Base-by-base conservation (phyloP, 805 yeast species). In the Ogataea angusta region DNA sequence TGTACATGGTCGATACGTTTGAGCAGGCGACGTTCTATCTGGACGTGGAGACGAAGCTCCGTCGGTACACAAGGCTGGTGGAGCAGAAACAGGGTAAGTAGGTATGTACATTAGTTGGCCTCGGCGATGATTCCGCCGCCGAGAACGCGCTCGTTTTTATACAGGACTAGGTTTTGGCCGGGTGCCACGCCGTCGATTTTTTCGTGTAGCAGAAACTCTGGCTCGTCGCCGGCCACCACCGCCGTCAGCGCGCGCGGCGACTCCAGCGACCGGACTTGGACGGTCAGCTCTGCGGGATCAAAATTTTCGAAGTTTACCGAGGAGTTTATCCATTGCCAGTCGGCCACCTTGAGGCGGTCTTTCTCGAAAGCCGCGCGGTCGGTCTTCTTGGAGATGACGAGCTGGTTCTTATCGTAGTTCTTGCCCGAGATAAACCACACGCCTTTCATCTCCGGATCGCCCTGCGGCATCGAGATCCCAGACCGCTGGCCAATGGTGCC, bases 401-500 rank as follows among this genome's bases (percentile, higher is more conserved):
- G 62, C 56, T 87, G 87, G 56, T 91, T 91, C 5, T 72, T 68
- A 3, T 66, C 75, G 9, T 64, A 57, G 23, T 76, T 63, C 56
- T 93, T 93, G 16, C 75, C 89, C 49, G 85, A 75, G 1, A 90
- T 87, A 59, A 80, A 87, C 99, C 99, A 93, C 2, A 76, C 69
- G 0, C 98, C 98, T 31, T 74, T 68, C 49, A 75, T 80, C 5
- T 61, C 58, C 0, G 90, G 90, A 49, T 84, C 81, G 0, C 90
- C 91, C 59, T 93, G 98, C 0, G 97, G 97, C 85, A 91, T 75
- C 0, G 87, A 73, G 2, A 89, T 63, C 3, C 90, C 80, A 13
- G 82, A 73, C 47, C 81, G 76, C 63, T 93, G 98, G 0, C 99
- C 99, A 16, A 91, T 78, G 0, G 99, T 93, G n/a, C 87, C 91